Evolutionary conservation across 768 basidiomycete species (phyloP).

Genomic region (Jaapia argillacea): DNA sequence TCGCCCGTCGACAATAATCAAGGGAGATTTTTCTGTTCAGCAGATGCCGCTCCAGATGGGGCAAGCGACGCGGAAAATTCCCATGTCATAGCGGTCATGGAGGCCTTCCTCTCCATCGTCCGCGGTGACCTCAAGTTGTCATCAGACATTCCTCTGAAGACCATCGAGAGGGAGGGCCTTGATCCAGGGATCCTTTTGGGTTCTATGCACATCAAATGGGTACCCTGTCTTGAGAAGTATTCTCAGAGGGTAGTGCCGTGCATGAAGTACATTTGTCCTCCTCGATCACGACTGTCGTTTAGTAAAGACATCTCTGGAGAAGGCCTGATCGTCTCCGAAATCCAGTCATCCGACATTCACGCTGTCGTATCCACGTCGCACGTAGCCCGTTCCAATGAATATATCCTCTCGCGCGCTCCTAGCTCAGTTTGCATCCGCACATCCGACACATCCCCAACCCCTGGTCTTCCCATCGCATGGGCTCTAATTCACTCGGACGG

Average conservation of each 20-base stretch:
- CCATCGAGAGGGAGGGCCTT: neutral
- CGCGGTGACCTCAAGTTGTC: slow-evolving; percentile 1
- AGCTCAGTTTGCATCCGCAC: slow-evolving; percentile 15
- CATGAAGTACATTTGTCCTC: slow-evolving; percentile 7
- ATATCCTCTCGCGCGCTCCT: slow-evolving; percentile 12
- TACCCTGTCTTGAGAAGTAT: no score
- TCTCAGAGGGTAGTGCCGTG: neutral
- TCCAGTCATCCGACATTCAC: slow-evolving; percentile 7
- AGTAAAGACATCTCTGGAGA: neutral
- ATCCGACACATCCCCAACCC: neutral
- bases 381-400: slow-evolving; percentile 11
- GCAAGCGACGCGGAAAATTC: slow-evolving; percentile 6
- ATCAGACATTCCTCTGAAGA: slow-evolving; percentile 5
- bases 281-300: neutral
- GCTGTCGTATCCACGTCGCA: slow-evolving; percentile 6
- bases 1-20: slow-evolving; percentile 7
- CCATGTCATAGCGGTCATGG: slow-evolving; percentile 11
- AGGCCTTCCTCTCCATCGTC: slow-evolving; percentile 5
- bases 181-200: neutral
- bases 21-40: slow-evolving; percentile 13
- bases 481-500: neutral
- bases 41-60: slow-evolving; percentile 1
- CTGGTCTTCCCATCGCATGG: neutral
- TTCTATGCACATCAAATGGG: neutral
- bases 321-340: slow-evolving; percentile 6